These are phyloP conservation scores for Lophiostoma macrostomum DNA, from an alignment of 495 filamentous ascomycete species.

Conservation along the genomic window DNA sequence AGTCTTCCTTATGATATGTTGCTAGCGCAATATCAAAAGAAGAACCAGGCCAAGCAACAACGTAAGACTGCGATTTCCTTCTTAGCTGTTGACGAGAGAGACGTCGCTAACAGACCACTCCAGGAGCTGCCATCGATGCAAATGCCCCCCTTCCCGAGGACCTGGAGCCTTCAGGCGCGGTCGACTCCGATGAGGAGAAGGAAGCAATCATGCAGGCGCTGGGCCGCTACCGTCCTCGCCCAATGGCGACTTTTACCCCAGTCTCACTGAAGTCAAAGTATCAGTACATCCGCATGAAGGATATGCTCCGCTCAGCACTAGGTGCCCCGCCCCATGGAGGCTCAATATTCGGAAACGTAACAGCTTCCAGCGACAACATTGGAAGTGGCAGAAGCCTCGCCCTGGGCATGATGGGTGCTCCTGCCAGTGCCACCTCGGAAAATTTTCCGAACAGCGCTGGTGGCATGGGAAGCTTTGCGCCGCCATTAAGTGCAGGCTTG, in stretches of 20 bases:
- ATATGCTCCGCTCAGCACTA: constrained; percentile 78
- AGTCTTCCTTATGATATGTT: constrained; percentile 94
- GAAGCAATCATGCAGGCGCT: constrained; percentile 84
- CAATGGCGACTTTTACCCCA: constrained; percentile 64
- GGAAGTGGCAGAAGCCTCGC: constrained; percentile 11
- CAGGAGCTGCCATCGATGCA: constrained; percentile 88
- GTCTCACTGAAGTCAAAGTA: constrained; percentile 70
- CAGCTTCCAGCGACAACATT: constrained; percentile 10
- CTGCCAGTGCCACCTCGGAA: constrained; percentile 23
- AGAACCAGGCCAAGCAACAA: constrained; percentile 96
- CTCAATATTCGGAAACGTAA: constrained; percentile 29
- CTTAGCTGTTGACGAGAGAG: background rate
- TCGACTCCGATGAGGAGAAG: constrained; percentile 92
- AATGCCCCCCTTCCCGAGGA: constrained; percentile 90
- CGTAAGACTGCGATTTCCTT: constrained; percentile 52
- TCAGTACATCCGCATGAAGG: constrained; percentile 79
- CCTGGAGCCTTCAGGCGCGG: constrained; percentile 62
- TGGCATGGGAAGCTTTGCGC: constrained; percentile 17
- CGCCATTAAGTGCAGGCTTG: constrained; percentile 27
- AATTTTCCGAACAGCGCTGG: constrained; percentile 19
- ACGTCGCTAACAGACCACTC: background rate
- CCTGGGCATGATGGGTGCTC: constrained; percentile 27
- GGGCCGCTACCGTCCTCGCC: constrained; percentile 67
- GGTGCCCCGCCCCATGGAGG: constrained; percentile 35
- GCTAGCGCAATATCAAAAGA: constrained; percentile 92